Conservation (phyloP, 2,329 filamentous ascomycete genomes). For the Botryotinia convoluta region DNA sequence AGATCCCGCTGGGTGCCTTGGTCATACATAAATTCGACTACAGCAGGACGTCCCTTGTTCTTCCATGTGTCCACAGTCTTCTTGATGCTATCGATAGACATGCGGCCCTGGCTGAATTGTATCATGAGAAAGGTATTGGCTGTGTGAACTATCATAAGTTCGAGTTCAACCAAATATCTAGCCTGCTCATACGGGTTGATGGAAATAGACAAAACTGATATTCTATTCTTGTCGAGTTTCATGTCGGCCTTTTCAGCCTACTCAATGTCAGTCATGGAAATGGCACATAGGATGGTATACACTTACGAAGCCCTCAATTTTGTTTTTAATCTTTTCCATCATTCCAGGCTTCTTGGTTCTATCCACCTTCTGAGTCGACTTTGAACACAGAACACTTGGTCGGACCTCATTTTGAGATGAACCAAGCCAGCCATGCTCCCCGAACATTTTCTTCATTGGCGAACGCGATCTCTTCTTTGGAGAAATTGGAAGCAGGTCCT, state of each 20-base stretch:
- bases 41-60: conserved; percentile 46
- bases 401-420: conserved; percentile 28
- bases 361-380: conserved; percentile 16
- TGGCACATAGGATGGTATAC: not conserved
- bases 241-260: conserved; percentile 38
- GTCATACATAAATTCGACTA: conserved; percentile 52
- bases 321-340: conserved; percentile 35
- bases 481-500: conserved; percentile 10
- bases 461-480: conserved; percentile 36
- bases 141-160: conserved; percentile 36
- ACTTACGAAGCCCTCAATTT: conserved; percentile 37
- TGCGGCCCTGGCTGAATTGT: conserved; percentile 36
- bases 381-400: conserved; percentile 22
- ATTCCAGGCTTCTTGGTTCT: conserved; percentile 30
- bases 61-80: conserved; percentile 40
- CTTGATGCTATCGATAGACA: conserved; percentile 35
- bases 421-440: conserved; percentile 37
- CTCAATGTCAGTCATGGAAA: conserved; percentile 5
- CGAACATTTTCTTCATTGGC: conserved; percentile 40
- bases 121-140: conserved; percentile 39
- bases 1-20: conserved; percentile 49
- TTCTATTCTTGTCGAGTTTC: conserved; percentile 24
- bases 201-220: conserved; percentile 31
- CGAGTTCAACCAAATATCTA: conserved; percentile 35
- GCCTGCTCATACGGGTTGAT: conserved; percentile 35